Conservation (phyloP, 2,329 filamentous ascomycete genomes). For the Lecanicillium sp. region DNA sequence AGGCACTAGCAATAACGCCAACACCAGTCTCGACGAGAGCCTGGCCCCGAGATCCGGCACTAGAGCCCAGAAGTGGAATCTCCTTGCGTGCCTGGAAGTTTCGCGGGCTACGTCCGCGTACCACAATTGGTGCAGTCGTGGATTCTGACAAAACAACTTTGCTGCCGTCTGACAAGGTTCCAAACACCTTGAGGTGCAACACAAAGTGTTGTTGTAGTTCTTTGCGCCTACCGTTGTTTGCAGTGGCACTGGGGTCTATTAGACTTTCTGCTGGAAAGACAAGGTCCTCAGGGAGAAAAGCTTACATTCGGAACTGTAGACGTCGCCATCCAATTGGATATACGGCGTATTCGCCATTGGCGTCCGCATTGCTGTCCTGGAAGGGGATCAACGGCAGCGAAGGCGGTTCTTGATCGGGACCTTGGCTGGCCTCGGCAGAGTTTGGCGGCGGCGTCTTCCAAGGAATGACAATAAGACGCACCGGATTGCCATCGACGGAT, state of each 20-base stretch:
- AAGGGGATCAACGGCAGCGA: slow-evolving; percentile 67
- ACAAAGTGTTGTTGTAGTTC: slow-evolving; percentile 96
- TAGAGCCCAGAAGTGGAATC: slow-evolving; percentile 72
- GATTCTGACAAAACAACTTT: slow-evolving; percentile 78
- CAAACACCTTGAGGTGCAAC: slow-evolving; percentile 76
- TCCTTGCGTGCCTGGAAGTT: slow-evolving; percentile 96
- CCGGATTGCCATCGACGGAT: slow-evolving; percentile 84
- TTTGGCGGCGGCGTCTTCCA: slow-evolving; percentile 93
- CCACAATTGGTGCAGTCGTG: slow-evolving; percentile 83
- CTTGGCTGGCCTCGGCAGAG: slow-evolving; percentile 51
- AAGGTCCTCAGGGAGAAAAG: too few species aligned
- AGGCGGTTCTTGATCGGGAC: slow-evolving; percentile 74
- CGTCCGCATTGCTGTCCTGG: slow-evolving; percentile 48
- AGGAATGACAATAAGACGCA: slow-evolving; percentile 91
- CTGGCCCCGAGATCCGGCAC: slow-evolving; percentile 70
- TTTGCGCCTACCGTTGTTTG: slow-evolving; percentile 90
- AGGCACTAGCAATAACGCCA: slow-evolving; percentile 50
- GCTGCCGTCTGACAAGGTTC: slow-evolving; percentile 72
- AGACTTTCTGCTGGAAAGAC: too few species aligned
- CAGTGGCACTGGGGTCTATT: slow-evolving; percentile 63
- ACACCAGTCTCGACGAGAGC: slow-evolving; percentile 56
- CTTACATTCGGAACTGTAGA: slow-evolving; percentile 77
- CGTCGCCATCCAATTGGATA: slow-evolving; percentile 93
- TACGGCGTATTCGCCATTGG: slow-evolving; percentile 74
- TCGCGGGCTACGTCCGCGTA: slow-evolving; percentile 82